Conservation (phyloP, 2,329 filamentous ascomycete species). For the Pochonia chlamydosporia region DNA sequence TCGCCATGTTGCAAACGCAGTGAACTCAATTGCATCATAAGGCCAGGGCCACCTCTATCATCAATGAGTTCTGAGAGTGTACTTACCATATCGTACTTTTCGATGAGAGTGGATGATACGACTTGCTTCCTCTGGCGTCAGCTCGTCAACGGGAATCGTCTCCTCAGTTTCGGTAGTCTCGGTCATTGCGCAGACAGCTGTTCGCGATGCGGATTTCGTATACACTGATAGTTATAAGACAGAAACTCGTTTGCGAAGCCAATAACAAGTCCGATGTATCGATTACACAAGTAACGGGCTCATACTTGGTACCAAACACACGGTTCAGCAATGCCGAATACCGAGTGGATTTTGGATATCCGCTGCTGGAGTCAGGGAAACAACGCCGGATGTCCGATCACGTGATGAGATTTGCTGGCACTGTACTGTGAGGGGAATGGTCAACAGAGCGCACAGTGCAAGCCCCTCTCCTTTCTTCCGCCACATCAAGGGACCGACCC, state of each 20-base stretch:
- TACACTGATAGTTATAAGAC: background rate
- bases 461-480: no score
- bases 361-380: background rate
- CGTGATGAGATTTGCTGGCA: background rate
- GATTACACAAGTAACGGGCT: background rate
- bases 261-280: background rate
- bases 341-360: background rate
- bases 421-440: no score
- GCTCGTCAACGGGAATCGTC: conserved; percentile 44
- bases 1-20: background rate
- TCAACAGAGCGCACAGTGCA: no score
- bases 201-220: background rate
- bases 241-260: background rate
- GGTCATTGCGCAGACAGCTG: conserved; percentile 28
- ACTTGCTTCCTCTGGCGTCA: conserved; percentile 60
- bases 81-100: conserved; percentile 63
- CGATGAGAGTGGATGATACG: conserved; percentile 65
- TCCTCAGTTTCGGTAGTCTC: conserved; percentile 39
- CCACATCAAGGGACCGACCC: no score
- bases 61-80: background rate
- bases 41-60: background rate
- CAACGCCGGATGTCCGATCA: no score
- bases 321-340: conserved; percentile 1
- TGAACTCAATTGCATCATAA: background rate
- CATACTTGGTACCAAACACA: background rate